Conservation (phyloP, 192 early-diverging fungal genomes). For the Dimargaris cristalligena region DNA sequence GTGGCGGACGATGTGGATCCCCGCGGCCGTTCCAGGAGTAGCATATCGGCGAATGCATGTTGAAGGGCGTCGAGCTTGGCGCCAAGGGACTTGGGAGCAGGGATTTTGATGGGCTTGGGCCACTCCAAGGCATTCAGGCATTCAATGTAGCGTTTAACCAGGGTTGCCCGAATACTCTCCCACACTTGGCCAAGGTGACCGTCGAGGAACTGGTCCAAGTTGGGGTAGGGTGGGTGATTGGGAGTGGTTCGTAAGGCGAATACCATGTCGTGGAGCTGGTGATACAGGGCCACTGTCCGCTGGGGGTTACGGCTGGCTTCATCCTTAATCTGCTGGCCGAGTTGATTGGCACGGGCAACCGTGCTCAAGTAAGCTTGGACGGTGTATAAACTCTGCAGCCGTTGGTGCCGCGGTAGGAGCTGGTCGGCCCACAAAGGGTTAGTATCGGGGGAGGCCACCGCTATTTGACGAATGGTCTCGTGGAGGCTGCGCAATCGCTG, state of each 20-base stretch:
- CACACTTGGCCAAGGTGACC: neutral
- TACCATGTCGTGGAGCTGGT: neutral
- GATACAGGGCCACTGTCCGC: neutral
- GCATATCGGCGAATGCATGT: slow-evolving; percentile 8
- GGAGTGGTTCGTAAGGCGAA: neutral
- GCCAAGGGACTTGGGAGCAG: neutral
- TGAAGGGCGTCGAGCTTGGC: neutral
- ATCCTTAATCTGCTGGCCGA: neutral
- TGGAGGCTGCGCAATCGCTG: neutral
- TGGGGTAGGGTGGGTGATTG: neutral
- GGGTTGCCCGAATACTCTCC: neutral
- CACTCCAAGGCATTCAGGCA: neutral
- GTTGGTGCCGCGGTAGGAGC: neutral
- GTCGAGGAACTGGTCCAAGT: neutral
- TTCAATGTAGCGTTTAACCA: neutral
- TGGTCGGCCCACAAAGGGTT: neutral
- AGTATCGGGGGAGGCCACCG: neutral
- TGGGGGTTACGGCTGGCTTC: neutral
- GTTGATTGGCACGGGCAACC: neutral
- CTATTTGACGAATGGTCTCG: neutral
- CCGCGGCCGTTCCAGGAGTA: slow-evolving; percentile 5
- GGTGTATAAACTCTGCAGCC: neutral
- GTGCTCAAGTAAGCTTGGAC: neutral
- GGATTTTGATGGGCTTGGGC: slow-evolving; percentile 4
- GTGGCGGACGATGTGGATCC: too few relatives aligned